A percentile compares a stretch with the other conserved stretches of the same genome.
Conservation (phyloP, 169 alveolate species). For the Eimeria acervulina region DNA sequence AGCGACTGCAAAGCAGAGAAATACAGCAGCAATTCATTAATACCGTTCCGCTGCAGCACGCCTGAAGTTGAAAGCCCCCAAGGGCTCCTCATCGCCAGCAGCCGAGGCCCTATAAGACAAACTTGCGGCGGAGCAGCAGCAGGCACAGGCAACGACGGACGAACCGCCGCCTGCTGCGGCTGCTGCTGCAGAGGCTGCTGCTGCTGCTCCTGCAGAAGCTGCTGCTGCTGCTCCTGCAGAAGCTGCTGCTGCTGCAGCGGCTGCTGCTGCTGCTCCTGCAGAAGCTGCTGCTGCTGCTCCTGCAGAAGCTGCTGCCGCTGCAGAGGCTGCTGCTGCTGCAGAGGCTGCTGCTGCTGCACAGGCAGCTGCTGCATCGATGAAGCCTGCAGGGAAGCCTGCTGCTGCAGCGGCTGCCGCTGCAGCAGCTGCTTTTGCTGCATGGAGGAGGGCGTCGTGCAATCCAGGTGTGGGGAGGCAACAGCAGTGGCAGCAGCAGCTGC, state of each 20-base stretch:
- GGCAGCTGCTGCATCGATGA: not conserved
- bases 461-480: not conserved
- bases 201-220: not conserved
- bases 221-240: no score
- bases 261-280: conserved; percentile 18
- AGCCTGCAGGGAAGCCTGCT: not conserved
- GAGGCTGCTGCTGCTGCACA: not conserved
- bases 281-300: not conserved
- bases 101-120: conserved; percentile 64
- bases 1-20: conserved; percentile 64
- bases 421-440: not conserved
- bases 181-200: not conserved
- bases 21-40: conserved; percentile 44
- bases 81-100: conserved; percentile 75
- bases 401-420: conserved; percentile 26
- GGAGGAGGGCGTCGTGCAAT: not conserved
- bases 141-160: conserved; percentile 65
- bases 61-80: conserved; percentile 67
- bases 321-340: not conserved
- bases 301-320: not conserved
- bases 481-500: not conserved
- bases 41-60: conserved; percentile 73
- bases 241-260: not conserved
- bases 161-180: not conserved
- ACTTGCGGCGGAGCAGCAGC: conserved; percentile 64